Conservation (phyloP, 805 yeast genomes). For the Helenozyma baotianmanensis region DNA sequence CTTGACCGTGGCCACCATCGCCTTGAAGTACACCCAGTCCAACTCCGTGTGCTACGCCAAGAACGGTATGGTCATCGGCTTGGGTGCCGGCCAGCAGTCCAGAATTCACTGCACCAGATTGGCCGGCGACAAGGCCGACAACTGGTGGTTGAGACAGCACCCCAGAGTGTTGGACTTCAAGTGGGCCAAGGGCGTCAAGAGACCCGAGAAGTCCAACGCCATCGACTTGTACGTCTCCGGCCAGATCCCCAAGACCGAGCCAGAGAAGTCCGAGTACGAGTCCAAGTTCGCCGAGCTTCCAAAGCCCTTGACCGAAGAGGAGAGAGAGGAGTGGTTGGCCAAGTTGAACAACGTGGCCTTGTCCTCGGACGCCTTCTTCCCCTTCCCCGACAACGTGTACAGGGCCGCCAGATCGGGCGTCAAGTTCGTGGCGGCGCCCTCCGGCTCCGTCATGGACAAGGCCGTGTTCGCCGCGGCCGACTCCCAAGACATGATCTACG, state of each 20-base stretch:
- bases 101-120: constrained; percentile 98
- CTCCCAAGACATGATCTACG: constrained; percentile 82
- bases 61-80: constrained; percentile 98
- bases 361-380: constrained; percentile 98
- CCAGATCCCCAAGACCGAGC: constrained; percentile 87
- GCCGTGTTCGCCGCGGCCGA: constrained; percentile 96
- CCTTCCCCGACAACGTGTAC: constrained; percentile 98
- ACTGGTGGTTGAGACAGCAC: constrained; percentile 99
- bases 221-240: constrained; percentile 89
- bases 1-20: constrained; percentile 94
- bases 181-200: constrained; percentile 98
- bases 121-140: constrained; percentile 99
- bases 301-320: constrained; percentile 72
- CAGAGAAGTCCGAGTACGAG: constrained; percentile 90
- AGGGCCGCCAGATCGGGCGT: constrained; percentile 97
- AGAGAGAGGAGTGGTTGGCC: constrained; percentile 81
- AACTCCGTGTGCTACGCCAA: constrained; percentile 98
- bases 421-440: constrained; percentile 91
- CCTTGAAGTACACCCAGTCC: constrained; percentile 95
- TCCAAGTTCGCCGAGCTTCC: constrained; percentile 84
- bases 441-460: constrained; percentile 97
- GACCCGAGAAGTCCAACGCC: constrained; percentile 98
- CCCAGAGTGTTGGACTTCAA: constrained; percentile 87
- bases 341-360: constrained; percentile 83
- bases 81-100: constrained; percentile 99